These are phyloP conservation scores for Globisporangium acanthophoron DNA, from an alignment of 352 stramenopile genomes.

Conservation along the genomic window DNA sequence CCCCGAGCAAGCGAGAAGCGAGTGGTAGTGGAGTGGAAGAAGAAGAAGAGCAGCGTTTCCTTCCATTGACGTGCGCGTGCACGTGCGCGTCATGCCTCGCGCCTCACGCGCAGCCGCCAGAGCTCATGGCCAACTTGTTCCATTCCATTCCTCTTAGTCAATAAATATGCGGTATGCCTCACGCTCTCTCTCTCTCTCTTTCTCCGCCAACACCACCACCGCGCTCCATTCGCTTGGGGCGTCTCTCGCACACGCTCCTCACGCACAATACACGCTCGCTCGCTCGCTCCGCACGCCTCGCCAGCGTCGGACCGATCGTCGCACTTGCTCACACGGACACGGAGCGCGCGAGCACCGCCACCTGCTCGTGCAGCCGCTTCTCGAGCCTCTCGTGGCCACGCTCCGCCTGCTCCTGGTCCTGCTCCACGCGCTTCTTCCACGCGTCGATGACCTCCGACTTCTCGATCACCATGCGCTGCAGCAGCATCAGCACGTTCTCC, in stretches of 20 bases:
- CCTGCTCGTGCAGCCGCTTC: conserved; percentile 58
- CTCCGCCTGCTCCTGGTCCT: conserved; percentile 54
- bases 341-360: conserved; percentile 53
- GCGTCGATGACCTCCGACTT: conserved; percentile 80
- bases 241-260: background rate
- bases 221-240: background rate
- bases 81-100: background rate
- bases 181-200: background rate
- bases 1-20: background rate
- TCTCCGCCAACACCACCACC: background rate
- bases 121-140: background rate
- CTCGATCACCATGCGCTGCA: conserved; percentile 77
- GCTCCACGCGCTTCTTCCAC: conserved; percentile 64
- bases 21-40: background rate
- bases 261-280: background rate
- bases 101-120: too few species aligned
- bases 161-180: background rate
- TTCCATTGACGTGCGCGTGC: background rate
- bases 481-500: conserved; percentile 77
- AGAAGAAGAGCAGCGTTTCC: background rate
- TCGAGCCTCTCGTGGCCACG: conserved; percentile 53
- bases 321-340: conserved; percentile 29
- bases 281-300: background rate
- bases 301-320: background rate
- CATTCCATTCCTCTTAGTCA: background rate